Base-by-base conservation (phyloP, 805 yeast genomes). In the Candida awuae region DNA sequence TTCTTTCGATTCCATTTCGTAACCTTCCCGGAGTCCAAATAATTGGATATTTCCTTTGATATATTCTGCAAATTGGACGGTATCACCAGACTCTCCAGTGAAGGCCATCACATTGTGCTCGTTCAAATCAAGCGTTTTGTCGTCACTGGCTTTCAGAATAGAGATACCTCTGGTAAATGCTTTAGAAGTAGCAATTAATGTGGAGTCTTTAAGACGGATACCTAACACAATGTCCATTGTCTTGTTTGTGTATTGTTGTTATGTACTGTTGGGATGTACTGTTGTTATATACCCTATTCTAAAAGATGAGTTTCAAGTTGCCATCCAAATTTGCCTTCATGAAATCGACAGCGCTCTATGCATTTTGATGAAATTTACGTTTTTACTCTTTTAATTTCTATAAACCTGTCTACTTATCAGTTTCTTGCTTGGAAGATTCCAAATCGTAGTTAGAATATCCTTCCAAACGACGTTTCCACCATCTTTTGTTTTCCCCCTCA, bases 21-120 rank as follows among this genome's bases (percentile, higher is more conserved):
- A 66, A 50, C 77, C 77, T 59, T 90, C 90, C 51, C 97, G 75
- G 73, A 88, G 85, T 31, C 84, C 75, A 59, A 84, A 81, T 43
- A 92, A 71, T 60, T 84, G 94, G 49, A 87, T 76, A 56, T 92
- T 92, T 32, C 95, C 98, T 60, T 85, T 92, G 46, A 90, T 77
- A 55, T 80, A 85, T 58, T 92, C 97, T 27, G 96, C 94, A 65
- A 92, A 92, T 58, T 88, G 92, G 6, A 81, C 86, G 6, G 97
- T 84, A 58, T 92, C 98, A 45, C 98, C 98, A 4, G 96, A 73
- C 59, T 92, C 98, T 41, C 98, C 98, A 2, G 94, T 81, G 65
- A 66, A 88, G 31, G 97, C 95, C 67, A 92, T 71, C 50, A 88
- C 66, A 38, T 84, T 74, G 57, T 82, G 90, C 28, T 77, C 71